Conservation (phyloP, 495 filamentous ascomycete species). For the Penicillium atrosanguineum region DNA sequence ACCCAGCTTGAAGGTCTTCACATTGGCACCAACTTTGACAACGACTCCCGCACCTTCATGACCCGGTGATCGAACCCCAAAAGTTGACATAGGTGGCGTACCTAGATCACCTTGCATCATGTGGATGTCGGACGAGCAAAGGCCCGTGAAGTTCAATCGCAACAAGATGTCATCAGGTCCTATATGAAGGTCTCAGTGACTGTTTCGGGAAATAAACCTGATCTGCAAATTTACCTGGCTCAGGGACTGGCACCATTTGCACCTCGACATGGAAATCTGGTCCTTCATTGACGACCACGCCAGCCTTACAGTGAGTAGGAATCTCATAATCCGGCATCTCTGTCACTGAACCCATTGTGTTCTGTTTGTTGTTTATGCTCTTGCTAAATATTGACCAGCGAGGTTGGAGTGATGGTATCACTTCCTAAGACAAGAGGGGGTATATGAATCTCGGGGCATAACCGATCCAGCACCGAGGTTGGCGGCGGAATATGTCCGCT, state of each 20-base stretch:
- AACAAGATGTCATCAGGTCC: constrained; percentile 48
- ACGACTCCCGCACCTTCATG: constrained; percentile 59
- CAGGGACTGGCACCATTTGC: constrained; percentile 50
- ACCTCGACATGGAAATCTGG: constrained; percentile 52
- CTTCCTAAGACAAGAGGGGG: not conserved
- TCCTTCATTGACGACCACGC: constrained; percentile 53
- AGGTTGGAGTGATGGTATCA: not conserved
- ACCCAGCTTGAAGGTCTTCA: constrained; percentile 54
- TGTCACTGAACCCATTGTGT: constrained; percentile 3
- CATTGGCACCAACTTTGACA: constrained; percentile 49
- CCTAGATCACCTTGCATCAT: constrained; percentile 46
- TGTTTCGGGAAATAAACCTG: not conserved
- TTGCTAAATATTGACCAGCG: not conserved
- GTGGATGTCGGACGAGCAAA: constrained; percentile 51
- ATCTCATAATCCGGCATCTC: constrained; percentile 29
- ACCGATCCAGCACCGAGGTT: constrained; percentile 9
- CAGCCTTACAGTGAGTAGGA: constrained; percentile 53
- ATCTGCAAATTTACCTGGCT: constrained; percentile 37
- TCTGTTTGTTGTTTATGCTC: not conserved
- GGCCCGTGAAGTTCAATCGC: constrained; percentile 45
- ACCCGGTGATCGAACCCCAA: constrained; percentile 48
- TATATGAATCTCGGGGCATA: constrained; percentile 1
- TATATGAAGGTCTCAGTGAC: constrained; percentile 8
- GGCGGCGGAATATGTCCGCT: constrained; percentile 4
- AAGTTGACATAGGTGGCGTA: constrained; percentile 44